These are phyloP conservation scores for Jaapia argillacea DNA, from an alignment of 768 basidiomycete genomes.

Conservation along the genomic window DNA sequence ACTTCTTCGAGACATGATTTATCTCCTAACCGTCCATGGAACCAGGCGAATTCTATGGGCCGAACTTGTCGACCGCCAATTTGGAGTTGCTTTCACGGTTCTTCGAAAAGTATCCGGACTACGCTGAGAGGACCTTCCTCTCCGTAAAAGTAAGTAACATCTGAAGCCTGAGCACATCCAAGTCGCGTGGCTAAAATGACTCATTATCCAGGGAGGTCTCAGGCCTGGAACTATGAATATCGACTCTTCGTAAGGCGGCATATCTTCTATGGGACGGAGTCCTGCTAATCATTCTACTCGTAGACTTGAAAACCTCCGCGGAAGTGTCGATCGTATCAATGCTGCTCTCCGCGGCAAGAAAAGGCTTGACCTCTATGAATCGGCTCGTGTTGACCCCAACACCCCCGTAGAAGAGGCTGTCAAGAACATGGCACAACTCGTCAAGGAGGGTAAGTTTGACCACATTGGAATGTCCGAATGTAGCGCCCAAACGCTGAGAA, in stretches of 20 bases:
- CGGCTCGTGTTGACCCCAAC: conserved; percentile 34
- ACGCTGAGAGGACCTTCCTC: conserved; percentile 35
- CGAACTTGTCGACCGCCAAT: conserved; percentile 29
- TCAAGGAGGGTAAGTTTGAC: conserved; percentile 46
- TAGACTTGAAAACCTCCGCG: conserved; percentile 31
- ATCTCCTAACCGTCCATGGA: neutral
- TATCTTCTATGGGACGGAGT: too few relatives aligned
- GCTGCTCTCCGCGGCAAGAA: conserved; percentile 38
- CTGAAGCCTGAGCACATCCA: conserved; percentile 3
- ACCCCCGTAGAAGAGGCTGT: conserved; percentile 36
- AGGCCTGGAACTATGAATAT: conserved; percentile 2
- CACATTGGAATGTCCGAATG: conserved; percentile 54
- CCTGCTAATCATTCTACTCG: conserved; percentile 10
- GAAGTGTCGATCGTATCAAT: conserved; percentile 37
- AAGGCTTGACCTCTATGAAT: conserved; percentile 51
- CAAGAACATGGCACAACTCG: conserved; percentile 30
- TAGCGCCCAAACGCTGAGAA: conserved; percentile 32
- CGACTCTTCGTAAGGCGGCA: conserved; percentile 19
- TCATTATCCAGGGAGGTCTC: conserved; percentile 15
- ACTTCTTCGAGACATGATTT: neutral
- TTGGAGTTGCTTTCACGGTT: conserved; percentile 39
- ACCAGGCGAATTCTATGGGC: conserved; percentile 51
- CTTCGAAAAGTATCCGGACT: conserved; percentile 33
- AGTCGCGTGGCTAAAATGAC: neutral
- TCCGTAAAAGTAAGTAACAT: conserved; percentile 32